Evolutionary conservation across 495 filamentous ascomycete genomes (phyloP).

Genomic region (Penicillium salamii): DNA sequence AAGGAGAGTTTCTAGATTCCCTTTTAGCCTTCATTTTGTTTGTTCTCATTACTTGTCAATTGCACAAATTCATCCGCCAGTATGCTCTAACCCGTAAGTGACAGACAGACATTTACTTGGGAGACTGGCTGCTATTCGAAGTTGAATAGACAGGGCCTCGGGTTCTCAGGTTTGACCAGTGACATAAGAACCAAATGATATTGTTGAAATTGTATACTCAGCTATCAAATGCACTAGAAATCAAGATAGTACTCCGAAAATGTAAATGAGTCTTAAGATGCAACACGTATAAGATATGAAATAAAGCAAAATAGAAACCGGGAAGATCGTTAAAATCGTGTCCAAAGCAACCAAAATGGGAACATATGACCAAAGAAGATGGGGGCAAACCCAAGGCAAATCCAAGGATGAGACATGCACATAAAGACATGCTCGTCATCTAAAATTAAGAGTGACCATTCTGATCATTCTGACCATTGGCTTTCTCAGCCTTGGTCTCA

Average conservation of each 20-base stretch:
- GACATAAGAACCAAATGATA: conserved; percentile 19
- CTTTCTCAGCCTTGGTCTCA: conserved; percentile 45
- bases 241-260: conserved; percentile 1
- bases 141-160: background rate
- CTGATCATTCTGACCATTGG: conserved; percentile 24
- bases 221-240: background rate
- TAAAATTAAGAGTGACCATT: conserved; percentile 6
- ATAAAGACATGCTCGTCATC: background rate
- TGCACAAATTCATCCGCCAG: conserved; percentile 18
- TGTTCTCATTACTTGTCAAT: conserved; percentile 32
- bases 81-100: background rate
- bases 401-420: background rate
- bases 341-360: background rate
- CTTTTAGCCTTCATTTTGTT: conserved; percentile 16
- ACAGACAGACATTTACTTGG: too few species aligned
- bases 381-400: background rate
- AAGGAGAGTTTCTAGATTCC: conserved; percentile 3
- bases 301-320: background rate
- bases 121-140: background rate
- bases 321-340: background rate
- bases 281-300: background rate
- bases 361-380: background rate
- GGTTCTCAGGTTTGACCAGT: background rate
- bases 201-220: background rate
- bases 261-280: conserved; percentile 1